Conservation (phyloP, 108 stramenopile genomes). For the Skeletonema menzelii region DNA sequence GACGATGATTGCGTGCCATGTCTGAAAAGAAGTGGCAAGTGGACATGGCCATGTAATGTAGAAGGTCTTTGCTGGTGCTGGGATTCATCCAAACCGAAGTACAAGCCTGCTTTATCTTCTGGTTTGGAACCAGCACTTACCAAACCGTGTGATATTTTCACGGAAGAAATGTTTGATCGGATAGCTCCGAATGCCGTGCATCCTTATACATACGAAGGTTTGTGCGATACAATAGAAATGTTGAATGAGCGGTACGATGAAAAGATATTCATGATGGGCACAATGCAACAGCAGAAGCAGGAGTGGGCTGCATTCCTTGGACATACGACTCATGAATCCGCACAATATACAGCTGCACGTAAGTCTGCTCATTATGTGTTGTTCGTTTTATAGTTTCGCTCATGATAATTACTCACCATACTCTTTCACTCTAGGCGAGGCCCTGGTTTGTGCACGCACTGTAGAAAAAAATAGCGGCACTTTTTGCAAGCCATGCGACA, state of each 20-base stretch:
- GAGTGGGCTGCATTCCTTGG: slow-evolving; percentile 50
- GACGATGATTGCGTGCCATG: slow-evolving; percentile 36
- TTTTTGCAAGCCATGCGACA: slow-evolving; percentile 42
- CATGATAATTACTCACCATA: too few relatives aligned
- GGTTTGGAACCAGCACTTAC: slow-evolving; percentile 17
- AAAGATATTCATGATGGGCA: slow-evolving; percentile 44
- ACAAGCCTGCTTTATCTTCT: slow-evolving; percentile 29
- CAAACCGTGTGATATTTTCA: slow-evolving; percentile 45
- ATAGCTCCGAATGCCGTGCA: slow-evolving; percentile 41
- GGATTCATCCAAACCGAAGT: slow-evolving; percentile 37
- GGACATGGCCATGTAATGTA: slow-evolving; percentile 42
- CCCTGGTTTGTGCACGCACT: slow-evolving; percentile 29
- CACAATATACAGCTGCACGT: slow-evolving; percentile 35
- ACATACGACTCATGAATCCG: slow-evolving; percentile 48
- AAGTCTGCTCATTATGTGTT: too few relatives aligned
- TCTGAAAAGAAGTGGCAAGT: slow-evolving; percentile 26
- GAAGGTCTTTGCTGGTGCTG: slow-evolving; percentile 47
- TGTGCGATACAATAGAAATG: slow-evolving; percentile 36
- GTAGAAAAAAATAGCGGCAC: slow-evolving; percentile 22
- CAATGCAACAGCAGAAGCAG: slow-evolving; percentile 22
- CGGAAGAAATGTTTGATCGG: slow-evolving; percentile 32
- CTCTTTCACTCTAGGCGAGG: slow-evolving; percentile 9
- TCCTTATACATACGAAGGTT: slow-evolving; percentile 42
- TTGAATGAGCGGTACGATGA: slow-evolving; percentile 40
- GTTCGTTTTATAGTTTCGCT: too few relatives aligned